Base-by-base conservation (phyloP, 169 alveolate genomes). In the Amoebophrya sp. region DNA sequence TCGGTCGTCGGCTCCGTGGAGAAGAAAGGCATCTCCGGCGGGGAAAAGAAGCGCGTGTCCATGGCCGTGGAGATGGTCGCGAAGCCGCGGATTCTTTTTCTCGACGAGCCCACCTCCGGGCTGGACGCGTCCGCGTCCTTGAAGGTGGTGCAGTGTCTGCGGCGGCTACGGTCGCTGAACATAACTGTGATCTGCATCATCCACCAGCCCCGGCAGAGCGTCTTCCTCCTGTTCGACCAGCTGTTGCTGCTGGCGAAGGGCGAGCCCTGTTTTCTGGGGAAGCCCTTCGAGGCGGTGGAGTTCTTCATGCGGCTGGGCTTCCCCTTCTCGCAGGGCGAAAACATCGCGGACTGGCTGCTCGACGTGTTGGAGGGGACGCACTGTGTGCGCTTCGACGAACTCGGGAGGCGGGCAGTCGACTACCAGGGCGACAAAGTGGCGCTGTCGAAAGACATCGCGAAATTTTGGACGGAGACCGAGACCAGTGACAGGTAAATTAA, bases 61-160 rank as follows among this genome's bases (percentile, higher is more conserved):
- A 95, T 97, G 4, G 98, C 96, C 31, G 94, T 95, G 39, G 98
- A 97, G 91, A 90, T 96, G 88, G 95, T 97, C 31, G 94, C 95
- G 50, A 96, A 96, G 90, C 98, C 98, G n/a, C 92, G 94, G 10
- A 90, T 96, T 69, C 90, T 97, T 38, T 89, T 96, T 89, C 90
- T 97, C 78, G 98, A 97, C 93, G 98, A 97, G 88, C 98, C 98
- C 4, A 97, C 98, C 0, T 95, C 97, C 20, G 98, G 98, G 40
- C 93, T 97, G 48, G 98, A 97, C 91, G 92, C 97, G 45, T 95
- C 93, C 91, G 94, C 96, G 41, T 96, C 98, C 1, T 92, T 94
- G 50, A 92, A 92, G 43, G 94, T 97, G 41, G 92, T 96, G 18
- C 93, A 94, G 40, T 89, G 94, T 41, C 93, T 97, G 29, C 70